phyloP scores from a whole-genome alignment of 2,329 filamentous ascomycete genomes.

The Botryotinia narcissicola region DNA sequence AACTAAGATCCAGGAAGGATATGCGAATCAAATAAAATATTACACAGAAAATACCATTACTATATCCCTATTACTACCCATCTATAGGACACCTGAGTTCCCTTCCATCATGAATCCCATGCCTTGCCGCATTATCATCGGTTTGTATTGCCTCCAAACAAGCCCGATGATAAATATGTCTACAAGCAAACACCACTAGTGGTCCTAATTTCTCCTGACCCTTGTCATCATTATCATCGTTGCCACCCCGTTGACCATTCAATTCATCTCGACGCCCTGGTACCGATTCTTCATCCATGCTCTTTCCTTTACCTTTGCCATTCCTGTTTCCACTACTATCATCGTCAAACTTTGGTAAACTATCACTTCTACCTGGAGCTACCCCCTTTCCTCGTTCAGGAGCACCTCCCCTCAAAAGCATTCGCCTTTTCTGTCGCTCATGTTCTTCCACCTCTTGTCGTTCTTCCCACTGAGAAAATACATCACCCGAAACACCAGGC shows the following conservation, averaged over 20 bases:
- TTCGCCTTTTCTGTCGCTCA: conserved; percentile 39
- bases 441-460: conserved; percentile 50
- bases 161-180: conserved; percentile 67
- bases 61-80: conserved; percentile 42
- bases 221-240: conserved; percentile 36
- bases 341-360: conserved; percentile 29
- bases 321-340: conserved; percentile 30
- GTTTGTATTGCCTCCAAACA: conserved; percentile 67
- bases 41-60: conserved; percentile 15
- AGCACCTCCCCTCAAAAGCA: conserved; percentile 38
- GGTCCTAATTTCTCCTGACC: conserved; percentile 58
- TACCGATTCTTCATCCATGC: conserved; percentile 40
- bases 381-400: conserved; percentile 42
- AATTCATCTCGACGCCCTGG: conserved; percentile 39
- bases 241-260: conserved; percentile 32
- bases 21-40: neutral
- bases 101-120: conserved; percentile 49
- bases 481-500: conserved; percentile 70
- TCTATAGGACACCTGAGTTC: conserved; percentile 41
- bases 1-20: neutral
- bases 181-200: conserved; percentile 66
- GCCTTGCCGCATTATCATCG: conserved; percentile 48
- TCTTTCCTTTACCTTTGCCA: conserved; percentile 38
- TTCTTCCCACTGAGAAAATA: conserved; percentile 81
- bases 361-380: conserved; percentile 39